Evolutionary conservation across 139 green algal species (phyloP).

Genomic region (Haematococcus lacustris): DNA sequence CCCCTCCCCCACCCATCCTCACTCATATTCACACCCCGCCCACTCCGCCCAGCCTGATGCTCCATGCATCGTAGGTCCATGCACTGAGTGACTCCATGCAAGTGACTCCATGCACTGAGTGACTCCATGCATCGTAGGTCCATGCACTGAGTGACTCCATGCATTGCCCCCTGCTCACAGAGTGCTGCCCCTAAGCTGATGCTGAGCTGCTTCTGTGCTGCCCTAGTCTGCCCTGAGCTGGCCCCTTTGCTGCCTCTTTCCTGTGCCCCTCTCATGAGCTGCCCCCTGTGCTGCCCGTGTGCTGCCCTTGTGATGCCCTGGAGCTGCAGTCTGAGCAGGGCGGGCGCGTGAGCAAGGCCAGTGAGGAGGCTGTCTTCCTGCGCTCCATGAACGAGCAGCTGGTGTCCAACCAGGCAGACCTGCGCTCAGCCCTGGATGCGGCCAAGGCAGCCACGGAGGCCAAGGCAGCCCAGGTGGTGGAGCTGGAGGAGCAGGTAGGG

Average conservation of each 20-base stretch:
- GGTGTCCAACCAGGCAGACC: constrained; percentile 54
- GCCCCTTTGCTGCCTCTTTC: too few species aligned
- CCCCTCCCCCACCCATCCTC: too few species aligned
- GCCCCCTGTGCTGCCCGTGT: neutral
- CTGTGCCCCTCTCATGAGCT: neutral
- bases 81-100: too few species aligned
- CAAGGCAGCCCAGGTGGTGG: constrained; percentile 36
- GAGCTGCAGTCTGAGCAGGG: constrained; percentile 31
- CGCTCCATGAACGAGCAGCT: constrained; percentile 62
- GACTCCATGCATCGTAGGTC: neutral
- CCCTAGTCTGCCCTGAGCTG: neutral
- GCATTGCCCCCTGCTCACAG: neutral
- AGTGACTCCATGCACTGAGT: too few species aligned
- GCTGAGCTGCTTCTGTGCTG: neutral
- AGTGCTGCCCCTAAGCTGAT: neutral
- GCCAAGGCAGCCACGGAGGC: constrained; percentile 26
- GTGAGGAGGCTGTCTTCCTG: constrained; percentile 68
- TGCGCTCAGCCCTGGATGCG: constrained; percentile 22
- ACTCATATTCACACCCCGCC: too few species aligned
- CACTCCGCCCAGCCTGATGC: too few species aligned
- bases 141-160: neutral
- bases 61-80: too few species aligned
- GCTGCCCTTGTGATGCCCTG: neutral
- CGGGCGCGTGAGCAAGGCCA: constrained; percentile 21
- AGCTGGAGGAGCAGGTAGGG: constrained; percentile 53